These are phyloP conservation scores for Gossypium turneri DNA, from an alignment of 345 rosid species.

Conservation along the genomic window DNA sequence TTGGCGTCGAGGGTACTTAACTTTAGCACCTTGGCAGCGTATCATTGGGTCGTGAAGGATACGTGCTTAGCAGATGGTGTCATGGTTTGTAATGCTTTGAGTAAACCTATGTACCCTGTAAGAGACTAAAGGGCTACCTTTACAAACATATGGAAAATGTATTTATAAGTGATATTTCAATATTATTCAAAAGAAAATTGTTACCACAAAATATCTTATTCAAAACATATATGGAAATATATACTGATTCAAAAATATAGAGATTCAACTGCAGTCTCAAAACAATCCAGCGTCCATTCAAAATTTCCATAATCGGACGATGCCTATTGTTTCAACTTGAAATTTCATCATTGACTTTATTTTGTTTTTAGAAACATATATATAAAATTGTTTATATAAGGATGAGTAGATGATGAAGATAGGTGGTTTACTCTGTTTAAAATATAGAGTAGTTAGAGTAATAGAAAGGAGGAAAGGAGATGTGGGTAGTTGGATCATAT, in stretches of 20 bases:
- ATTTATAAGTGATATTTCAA: too few species aligned
- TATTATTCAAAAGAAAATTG: too few species aligned
- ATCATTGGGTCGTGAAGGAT: constrained; percentile 8
- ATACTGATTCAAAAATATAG: background rate
- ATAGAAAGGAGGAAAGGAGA: too few species aligned
- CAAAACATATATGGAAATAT: too few species aligned
- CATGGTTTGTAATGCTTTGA: background rate
- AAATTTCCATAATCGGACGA: background rate
- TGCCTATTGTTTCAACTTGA: background rate
- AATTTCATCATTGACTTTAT: background rate
- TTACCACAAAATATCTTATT: too few species aligned
- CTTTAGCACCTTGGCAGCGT: background rate
- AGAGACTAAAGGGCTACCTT: background rate
- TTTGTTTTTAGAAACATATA: background rate
- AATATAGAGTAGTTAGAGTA: too few species aligned
- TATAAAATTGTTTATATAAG: too few species aligned
- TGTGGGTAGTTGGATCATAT: too few species aligned
- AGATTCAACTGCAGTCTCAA: background rate
- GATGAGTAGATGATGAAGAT: too few species aligned
- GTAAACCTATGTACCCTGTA: background rate
- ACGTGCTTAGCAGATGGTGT: background rate
- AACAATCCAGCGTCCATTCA: background rate
- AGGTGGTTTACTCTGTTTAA: too few species aligned
- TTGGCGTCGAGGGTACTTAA: background rate
- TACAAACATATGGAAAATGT: background rate